Conservation (phyloP, 2,329 filamentous ascomycete genomes). For the Aspergillus sp. region DNA sequence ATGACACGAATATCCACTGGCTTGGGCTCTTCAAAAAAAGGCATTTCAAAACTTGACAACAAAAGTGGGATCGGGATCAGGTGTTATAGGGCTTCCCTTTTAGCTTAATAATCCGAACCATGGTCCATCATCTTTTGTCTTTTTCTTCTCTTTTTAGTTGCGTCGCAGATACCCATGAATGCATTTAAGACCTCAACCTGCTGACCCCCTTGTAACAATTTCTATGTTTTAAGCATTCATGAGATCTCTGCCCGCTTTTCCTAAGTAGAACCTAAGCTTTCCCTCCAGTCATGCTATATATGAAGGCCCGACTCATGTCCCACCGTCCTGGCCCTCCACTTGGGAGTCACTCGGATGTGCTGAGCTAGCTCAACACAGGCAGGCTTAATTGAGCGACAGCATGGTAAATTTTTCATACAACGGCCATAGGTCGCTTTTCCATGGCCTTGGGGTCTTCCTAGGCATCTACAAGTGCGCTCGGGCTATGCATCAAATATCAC, state of each 20-base stretch:
- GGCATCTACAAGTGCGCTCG: too few relatives aligned
- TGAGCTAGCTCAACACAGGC: too few relatives aligned
- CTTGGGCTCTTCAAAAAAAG: slow-evolving; percentile 17
- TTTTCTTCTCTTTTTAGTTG: slow-evolving; percentile 13
- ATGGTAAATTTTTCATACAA: too few relatives aligned
- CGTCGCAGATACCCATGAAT: slow-evolving; percentile 44
- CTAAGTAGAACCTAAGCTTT: not conserved
- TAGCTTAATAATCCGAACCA: slow-evolving; percentile 32
- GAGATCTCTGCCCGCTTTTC: slow-evolving; percentile 19
- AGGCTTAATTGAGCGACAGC: too few relatives aligned
- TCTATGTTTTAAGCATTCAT: slow-evolving; percentile 26
- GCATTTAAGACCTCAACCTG: slow-evolving; percentile 29
- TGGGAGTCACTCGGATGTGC: too few relatives aligned
- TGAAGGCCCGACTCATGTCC: too few relatives aligned
- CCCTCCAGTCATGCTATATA: too few relatives aligned
- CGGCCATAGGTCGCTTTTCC: too few relatives aligned
- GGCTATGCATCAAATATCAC: not conserved
- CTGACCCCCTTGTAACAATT: slow-evolving; percentile 22
- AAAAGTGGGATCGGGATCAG: slow-evolving; percentile 10
- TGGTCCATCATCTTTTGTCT: slow-evolving; percentile 12
- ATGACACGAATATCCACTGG: slow-evolving; percentile 9
- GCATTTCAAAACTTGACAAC: slow-evolving; percentile 18
- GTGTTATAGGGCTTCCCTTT: slow-evolving; percentile 24
- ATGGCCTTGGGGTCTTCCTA: too few relatives aligned
- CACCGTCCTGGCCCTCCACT: too few relatives aligned